Conservation (phyloP, 2,329 filamentous ascomycete genomes). For the Arthrinium puccinioides region DNA sequence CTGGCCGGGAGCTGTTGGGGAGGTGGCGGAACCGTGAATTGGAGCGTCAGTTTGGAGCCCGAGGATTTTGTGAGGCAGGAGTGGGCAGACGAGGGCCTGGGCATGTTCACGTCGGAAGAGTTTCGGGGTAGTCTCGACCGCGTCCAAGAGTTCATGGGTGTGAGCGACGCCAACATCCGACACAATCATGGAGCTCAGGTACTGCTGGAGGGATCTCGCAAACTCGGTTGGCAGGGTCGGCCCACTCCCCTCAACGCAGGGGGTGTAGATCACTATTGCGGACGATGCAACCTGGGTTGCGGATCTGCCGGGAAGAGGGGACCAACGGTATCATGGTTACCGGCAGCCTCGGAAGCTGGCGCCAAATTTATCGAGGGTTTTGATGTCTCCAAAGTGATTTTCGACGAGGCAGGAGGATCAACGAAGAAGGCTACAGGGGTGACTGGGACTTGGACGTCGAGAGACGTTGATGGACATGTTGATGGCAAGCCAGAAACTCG, state of each 20-base stretch:
- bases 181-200: conserved; percentile 68
- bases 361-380: conserved; percentile 83
- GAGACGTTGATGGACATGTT: conserved; percentile 55
- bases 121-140: conserved; percentile 76
- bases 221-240: conserved; percentile 64
- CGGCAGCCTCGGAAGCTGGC: conserved; percentile 69
- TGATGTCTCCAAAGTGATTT: conserved; percentile 61
- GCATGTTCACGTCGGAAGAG: conserved; percentile 64
- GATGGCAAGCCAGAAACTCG: conserved; percentile 40
- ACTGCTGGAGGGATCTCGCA: conserved; percentile 67
- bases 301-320: conserved; percentile 70
- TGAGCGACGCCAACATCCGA: conserved; percentile 54
- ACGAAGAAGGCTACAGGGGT: conserved; percentile 61
- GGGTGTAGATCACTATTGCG: conserved; percentile 66
- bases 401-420: conserved; percentile 41
- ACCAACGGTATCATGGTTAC: conserved; percentile 68
- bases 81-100: conserved; percentile 64
- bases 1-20: conserved; percentile 71
- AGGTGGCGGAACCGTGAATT: conserved; percentile 84
- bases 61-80: conserved; percentile 72
- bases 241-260: conserved; percentile 75
- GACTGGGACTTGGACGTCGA: conserved; percentile 66
- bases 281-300: conserved; percentile 54
- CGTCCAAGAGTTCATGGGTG: conserved; percentile 74
- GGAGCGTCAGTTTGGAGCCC: conserved; percentile 60